phyloP scores from a whole-genome alignment of 1,284 basidiomycete genomes.

The Cryptococcus sp. region DNA sequence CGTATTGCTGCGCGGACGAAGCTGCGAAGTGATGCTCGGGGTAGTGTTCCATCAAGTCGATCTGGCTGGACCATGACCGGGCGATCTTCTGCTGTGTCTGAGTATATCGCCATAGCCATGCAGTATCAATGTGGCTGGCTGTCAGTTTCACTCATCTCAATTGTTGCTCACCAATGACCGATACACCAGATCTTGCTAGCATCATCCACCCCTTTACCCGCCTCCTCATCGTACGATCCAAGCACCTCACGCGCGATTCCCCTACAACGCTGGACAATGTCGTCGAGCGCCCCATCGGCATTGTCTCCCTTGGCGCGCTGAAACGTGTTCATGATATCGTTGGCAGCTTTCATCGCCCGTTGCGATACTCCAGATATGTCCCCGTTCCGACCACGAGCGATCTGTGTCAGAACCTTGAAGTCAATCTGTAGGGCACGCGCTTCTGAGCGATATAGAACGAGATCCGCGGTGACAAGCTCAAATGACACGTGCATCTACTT shows the following conservation, averaged over 20 bases:
- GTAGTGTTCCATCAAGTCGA: constrained; percentile 94
- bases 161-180: constrained; percentile 31
- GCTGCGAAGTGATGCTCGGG: constrained; percentile 91
- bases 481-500: constrained; percentile 64
- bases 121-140: constrained; percentile 71
- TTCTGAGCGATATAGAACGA: constrained; percentile 82
- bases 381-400: constrained; percentile 61
- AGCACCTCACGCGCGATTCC: constrained; percentile 76
- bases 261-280: constrained; percentile 55
- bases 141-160: neutral
- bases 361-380: constrained; percentile 65
- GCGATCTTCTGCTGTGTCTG: constrained; percentile 93
- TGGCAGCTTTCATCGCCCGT: constrained; percentile 73
- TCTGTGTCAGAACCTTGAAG: constrained; percentile 70
- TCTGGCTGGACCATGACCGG: constrained; percentile 79
- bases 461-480: constrained; percentile 67
- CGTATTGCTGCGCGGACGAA: constrained; percentile 89
- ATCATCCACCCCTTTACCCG: constrained; percentile 38
- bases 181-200: constrained; percentile 45
- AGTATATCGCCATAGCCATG: constrained; percentile 86
- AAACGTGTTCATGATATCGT: constrained; percentile 85
- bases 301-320: constrained; percentile 59
- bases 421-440: constrained; percentile 81
- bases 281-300: constrained; percentile 55
- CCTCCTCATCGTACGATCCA: constrained; percentile 53